These are phyloP conservation scores for Neltuma alba DNA, from an alignment of 306 rosid species.

Conservation along the genomic window DNA sequence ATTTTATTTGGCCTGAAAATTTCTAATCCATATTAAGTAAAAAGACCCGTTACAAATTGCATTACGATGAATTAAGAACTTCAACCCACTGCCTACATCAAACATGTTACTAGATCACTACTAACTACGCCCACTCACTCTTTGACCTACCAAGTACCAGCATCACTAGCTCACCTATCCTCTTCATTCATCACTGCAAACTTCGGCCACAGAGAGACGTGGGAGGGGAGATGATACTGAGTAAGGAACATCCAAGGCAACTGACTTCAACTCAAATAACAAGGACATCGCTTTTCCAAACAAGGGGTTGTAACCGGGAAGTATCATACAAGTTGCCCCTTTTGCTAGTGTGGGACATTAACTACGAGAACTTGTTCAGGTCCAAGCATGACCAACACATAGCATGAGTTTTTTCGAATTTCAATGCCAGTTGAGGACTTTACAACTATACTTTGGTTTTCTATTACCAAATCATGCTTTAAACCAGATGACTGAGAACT, in stretches of 20 bases:
- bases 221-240: neutral
- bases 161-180: neutral
- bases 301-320: neutral
- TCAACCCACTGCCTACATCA: neutral
- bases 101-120: neutral
- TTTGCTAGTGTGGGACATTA: neutral
- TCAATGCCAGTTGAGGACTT: neutral
- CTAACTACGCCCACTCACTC: neutral
- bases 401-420: neutral
- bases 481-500: neutral
- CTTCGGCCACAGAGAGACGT: neutral
- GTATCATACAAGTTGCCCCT: neutral
- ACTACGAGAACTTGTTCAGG: neutral
- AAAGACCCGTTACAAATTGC: too few relatives aligned
- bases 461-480: neutral
- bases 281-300: neutral
- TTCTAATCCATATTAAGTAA: too few relatives aligned
- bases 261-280: neutral
- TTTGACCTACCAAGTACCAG: neutral
- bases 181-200: neutral
- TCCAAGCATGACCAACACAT: neutral
- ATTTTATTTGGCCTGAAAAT: too few relatives aligned
- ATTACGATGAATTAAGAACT: too few relatives aligned
- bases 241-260: neutral
- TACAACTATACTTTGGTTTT: neutral